Base-by-base conservation (phyloP, 306 rosid species). In the Lotus japonicus region DNA sequence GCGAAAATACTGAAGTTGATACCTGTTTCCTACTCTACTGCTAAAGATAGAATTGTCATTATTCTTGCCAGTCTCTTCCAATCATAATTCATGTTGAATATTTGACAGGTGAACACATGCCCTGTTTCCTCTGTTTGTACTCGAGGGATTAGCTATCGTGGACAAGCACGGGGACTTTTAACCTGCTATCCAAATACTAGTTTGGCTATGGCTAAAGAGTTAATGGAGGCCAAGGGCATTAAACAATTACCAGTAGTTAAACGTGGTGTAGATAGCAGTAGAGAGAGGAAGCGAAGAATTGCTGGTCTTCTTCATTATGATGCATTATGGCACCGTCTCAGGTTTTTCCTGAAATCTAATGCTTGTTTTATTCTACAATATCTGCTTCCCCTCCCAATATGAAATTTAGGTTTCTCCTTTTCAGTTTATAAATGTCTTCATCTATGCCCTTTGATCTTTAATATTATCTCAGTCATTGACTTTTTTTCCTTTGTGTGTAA, bases 161-260 rank as follows among this genome's bases (percentile, higher is more conserved):
- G 97, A 61, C 83, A 71, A 73, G 85, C 70, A 12, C 97, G 99
- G 39, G 95, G 96, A 50, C 77, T 94, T 52, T 64, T 88, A 74
- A 94, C 96, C 51, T 94, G 99, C 68, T 88, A 82, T 66, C 92
- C 96, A 17, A 92, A 87, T 75, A 81, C 88, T 19, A 82, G 68
- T 83, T 82, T 94, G 82, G 87, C 96, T 62, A 75, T 79, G 79
- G 96, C 99, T 60, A 88, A 82, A 83, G 97, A 94, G 60, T 86
- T 94, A 68, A 94, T 94, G 97, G 99, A 94, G 78, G 99, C 99
- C 59, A 90, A 80, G 80, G 99, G 87, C 61, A 66, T 88, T 68
- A 90, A 86, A 75, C 99, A 94, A 80, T 83, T 94, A 60, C 99
- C 99, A 0, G 97, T 94, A 72, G 97, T 94, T 71, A 86, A 84